These are phyloP conservation scores for Isatis lusitanica DNA, from an alignment of 441 rosid species.

Conservation along the genomic window DNA sequence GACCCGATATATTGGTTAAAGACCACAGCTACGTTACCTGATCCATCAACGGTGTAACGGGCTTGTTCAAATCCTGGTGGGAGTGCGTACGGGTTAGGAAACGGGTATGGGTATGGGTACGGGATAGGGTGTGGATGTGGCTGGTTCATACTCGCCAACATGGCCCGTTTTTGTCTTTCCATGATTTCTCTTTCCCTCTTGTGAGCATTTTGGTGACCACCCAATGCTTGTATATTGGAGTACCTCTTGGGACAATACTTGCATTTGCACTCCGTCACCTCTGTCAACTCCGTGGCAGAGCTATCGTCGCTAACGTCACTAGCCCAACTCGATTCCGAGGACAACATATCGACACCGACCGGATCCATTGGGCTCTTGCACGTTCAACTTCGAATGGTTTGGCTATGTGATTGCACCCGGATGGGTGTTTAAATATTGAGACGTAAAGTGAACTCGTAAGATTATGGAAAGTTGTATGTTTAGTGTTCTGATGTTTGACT, in stretches of 20 bases:
- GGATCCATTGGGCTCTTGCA: neutral
- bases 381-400: neutral
- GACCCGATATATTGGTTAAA: neutral
- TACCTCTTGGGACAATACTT: neutral
- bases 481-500: slow-evolving; percentile 1
- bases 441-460: neutral
- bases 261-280: neutral
- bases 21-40: neutral
- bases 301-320: neutral
- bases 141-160: neutral
- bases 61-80: slow-evolving; percentile 7
- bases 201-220: slow-evolving; percentile 33
- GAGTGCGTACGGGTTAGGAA: neutral
- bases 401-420: neutral
- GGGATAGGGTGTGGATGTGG: neutral
- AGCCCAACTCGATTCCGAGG: neutral
- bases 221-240: slow-evolving; percentile 5
- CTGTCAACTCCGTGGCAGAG: neutral
- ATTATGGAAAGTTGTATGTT: neutral
- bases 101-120: neutral
- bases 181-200: neutral
- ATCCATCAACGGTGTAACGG: neutral
- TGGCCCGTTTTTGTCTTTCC: neutral
- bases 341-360: neutral
- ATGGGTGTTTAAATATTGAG: slow-evolving; percentile 10